Evolutionary conservation across 768 basidiomycete genomes (phyloP), one percentile per base, ranked within the genome.

Genomic region (Suillus weaverae): DNA sequence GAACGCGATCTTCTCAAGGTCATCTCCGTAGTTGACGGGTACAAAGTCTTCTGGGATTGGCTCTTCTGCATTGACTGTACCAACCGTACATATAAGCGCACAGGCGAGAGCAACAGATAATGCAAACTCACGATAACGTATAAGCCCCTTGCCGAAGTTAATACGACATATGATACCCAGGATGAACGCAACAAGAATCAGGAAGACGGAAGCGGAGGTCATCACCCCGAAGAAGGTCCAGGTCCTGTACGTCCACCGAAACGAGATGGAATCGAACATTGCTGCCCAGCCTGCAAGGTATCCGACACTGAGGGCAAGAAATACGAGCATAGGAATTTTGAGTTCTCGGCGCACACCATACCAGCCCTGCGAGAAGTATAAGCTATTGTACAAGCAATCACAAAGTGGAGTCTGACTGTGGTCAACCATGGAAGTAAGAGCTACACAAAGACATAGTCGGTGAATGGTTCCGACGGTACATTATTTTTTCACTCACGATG

Each of bases 81-180:
- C 30, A 56, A 41, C 6, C 26, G 26, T 26, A 26, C 62, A 39
- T 16, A 32, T 57, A 57, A 46, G 41, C 67, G 30, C 62, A 62
- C 7, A 46, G 54, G 62, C 60, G 6, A 26, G 43, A 43, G 62
- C 39, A 26, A 22, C 36, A 18, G 62, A 46, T 51, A 30, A 50
- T 59, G 20, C 43, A 18, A 36, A 77, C 90, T 78, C 67, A 92
- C 91, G 77, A 73, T 89, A 88, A 26, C 82, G 83, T 63, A 82
- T 76, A 64, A 94, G 78, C 30, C 91, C 91, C 74, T 89, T 91
- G 64, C 88, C 89, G 69, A 93, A 93, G 78, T 93, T 92, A 70
- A 85, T 72, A 41, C 87, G 83, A 72, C 91, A 92, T 66, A 88
- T 67, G 41, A 91, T 69, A 3, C 89, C 92, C 55, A 93, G 72